phyloP scores from a whole-genome alignment of 75 land plant species.

The Chamaecyparis obtusa region DNA sequence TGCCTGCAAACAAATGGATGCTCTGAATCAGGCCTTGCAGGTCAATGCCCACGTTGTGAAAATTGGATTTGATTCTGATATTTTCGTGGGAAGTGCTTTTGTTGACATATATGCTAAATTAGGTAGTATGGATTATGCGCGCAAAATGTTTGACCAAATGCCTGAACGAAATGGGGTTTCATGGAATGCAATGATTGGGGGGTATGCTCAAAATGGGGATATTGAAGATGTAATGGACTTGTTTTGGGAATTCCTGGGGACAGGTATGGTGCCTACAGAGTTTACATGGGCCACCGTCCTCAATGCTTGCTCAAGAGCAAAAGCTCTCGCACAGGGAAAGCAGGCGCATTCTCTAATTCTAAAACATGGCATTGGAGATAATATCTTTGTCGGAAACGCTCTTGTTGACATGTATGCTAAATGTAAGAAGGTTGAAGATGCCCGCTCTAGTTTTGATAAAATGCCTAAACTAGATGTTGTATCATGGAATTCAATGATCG shows the following conservation, averaged over 20 bases:
- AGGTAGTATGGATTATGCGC: conserved; percentile 24
- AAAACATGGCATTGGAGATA: conserved; percentile 9
- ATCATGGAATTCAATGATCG: conserved; percentile 41
- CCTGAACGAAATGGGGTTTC: conserved; percentile 18
- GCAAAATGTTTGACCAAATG: conserved; percentile 23
- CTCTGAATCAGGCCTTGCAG: conserved; percentile 24
- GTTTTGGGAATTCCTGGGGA: conserved; percentile 11
- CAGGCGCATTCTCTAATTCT: conserved; percentile 14
- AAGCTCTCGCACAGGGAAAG: conserved; percentile 15
- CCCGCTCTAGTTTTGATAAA: conserved; percentile 16
- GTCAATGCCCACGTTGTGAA: conserved; percentile 16
- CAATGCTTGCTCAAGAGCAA: conserved; percentile 20
- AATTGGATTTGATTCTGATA: conserved; percentile 20
- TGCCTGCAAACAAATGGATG: conserved; percentile 17
- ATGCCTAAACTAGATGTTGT: conserved; percentile 22
- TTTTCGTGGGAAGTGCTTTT: conserved; percentile 22
- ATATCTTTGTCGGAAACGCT: conserved; percentile 29
- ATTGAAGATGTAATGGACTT: conserved; percentile 18
- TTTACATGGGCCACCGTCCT: conserved; percentile 18
- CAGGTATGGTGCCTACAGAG: conserved; percentile 18
- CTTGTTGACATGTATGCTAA: conserved; percentile 51
- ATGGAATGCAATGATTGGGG: conserved; percentile 30
- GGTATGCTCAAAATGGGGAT: conserved; percentile 12
- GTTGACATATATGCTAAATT: conserved; percentile 35
- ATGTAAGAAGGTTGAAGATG: conserved; percentile 29